A percentile compares a stretch with the other conserved stretches of the same genome.
phyloP scores from a whole-genome alignment of 2,329 filamentous ascomycete species.

The Cercospora beticola region DNA sequence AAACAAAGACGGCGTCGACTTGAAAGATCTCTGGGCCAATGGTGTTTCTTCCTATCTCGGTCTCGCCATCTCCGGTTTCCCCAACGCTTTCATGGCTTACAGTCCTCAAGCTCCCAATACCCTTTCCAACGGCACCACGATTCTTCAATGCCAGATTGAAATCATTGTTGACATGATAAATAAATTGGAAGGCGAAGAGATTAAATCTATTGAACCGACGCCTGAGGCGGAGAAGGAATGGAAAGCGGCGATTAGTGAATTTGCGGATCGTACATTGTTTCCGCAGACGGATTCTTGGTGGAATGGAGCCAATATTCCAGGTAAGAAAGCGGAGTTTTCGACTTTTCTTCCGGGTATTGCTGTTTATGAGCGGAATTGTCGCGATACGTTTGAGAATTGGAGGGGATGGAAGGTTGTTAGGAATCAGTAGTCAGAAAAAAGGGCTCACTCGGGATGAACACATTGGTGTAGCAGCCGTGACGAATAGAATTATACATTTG shows the following conservation, averaged over 20 bases:
- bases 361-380: conserved; percentile 42
- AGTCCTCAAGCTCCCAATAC: conserved; percentile 48
- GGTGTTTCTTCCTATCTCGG: conserved; percentile 45
- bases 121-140: conserved; percentile 47
- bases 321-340: conserved; percentile 44
- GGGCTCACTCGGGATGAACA: not conserved
- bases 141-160: conserved; percentile 46
- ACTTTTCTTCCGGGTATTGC: conserved; percentile 42
- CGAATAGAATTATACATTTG: not conserved
- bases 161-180: conserved; percentile 47
- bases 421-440: not conserved
- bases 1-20: conserved; percentile 27
- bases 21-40: conserved; percentile 43
- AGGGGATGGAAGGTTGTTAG: conserved; percentile 34
- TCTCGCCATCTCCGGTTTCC: conserved; percentile 32
- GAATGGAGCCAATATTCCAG: conserved; percentile 46
- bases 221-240: conserved; percentile 44
- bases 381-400: conserved; percentile 40
- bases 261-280: conserved; percentile 31
- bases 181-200: conserved; percentile 41
- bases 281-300: conserved; percentile 36
- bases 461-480: not conserved
- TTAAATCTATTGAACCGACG: conserved; percentile 44
- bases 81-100: conserved; percentile 47
- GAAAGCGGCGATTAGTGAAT: conserved; percentile 32